Conservation (phyloP, 768 basidiomycete species). For the Suillus brevipes region DNA sequence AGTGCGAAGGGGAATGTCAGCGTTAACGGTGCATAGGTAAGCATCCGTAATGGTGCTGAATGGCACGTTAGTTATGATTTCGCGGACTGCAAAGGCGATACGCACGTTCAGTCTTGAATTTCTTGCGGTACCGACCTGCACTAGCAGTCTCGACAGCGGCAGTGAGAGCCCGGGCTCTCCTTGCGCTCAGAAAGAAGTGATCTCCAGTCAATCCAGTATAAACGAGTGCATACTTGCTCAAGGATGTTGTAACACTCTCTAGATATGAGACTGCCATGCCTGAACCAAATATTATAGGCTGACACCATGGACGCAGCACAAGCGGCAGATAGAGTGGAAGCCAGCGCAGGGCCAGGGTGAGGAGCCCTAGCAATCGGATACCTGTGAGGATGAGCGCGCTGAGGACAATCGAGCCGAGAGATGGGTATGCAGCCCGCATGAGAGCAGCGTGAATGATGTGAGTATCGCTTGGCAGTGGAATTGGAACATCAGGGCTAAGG, state of each 20-base stretch:
- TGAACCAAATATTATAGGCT: constrained; percentile 37
- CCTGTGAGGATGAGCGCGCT: constrained; percentile 75
- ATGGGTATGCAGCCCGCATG: constrained; percentile 76
- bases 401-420: constrained; percentile 76
- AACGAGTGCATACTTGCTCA: constrained; percentile 66
- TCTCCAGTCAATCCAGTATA: constrained; percentile 79
- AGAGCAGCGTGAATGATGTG: constrained; percentile 78
- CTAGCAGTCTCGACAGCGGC: constrained; percentile 50
- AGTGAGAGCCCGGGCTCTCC: constrained; percentile 57
- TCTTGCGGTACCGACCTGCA: constrained; percentile 42
- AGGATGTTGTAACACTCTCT: constrained; percentile 47
- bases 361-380: constrained; percentile 57
- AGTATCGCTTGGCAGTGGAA: constrained; percentile 54
- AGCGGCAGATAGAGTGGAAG: constrained; percentile 53
- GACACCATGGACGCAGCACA: constrained; percentile 42
- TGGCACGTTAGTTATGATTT: not conserved
- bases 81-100: constrained; percentile 7
- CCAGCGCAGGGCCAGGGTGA: constrained; percentile 51
- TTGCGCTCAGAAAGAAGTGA: constrained; percentile 58
- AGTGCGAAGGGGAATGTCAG: constrained; percentile 82
- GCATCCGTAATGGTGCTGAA: constrained; percentile 63
- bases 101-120: constrained; percentile 62
- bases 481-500: constrained; percentile 29
- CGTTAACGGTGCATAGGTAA: constrained; percentile 72
- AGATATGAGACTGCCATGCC: constrained; percentile 44